Conservation (phyloP, 139 green algal species). For the Haematococcus sp. region DNA sequence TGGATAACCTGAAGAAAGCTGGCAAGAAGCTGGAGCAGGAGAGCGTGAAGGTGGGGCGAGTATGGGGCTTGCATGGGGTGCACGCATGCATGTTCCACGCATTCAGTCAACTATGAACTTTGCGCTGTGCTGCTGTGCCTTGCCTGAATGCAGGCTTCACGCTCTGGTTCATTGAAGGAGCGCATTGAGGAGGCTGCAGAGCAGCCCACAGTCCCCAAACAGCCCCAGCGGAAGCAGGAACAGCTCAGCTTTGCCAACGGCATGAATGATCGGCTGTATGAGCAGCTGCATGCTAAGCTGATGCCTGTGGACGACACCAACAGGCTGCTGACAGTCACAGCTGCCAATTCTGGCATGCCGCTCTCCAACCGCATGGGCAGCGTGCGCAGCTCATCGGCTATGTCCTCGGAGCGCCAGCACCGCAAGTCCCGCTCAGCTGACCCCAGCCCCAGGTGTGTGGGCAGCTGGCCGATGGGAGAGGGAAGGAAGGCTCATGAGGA, state of each 20-base stretch:
- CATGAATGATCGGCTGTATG: slow-evolving; percentile 25
- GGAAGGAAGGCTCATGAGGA: too few relatives aligned
- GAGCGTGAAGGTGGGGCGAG: too few relatives aligned
- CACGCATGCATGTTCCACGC: too few relatives aligned
- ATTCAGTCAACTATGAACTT: too few relatives aligned
- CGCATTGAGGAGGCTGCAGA: not conserved
- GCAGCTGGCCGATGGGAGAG: not conserved
- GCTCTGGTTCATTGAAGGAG: not conserved
- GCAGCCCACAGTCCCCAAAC: not conserved
- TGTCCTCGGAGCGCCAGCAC: not conserved
- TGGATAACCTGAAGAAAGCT: slow-evolving; percentile 62
- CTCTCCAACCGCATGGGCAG: not conserved
- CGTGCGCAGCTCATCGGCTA: not conserved
- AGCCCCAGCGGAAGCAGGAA: slow-evolving; percentile 2
- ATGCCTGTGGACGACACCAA: slow-evolving; percentile 12
- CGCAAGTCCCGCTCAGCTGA: slow-evolving; percentile 6
- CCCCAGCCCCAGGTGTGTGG: slow-evolving; percentile 11
- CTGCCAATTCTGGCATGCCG: not conserved
- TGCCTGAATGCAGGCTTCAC: not conserved
- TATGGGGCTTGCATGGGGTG: too few relatives aligned
- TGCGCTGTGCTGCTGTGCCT: too few relatives aligned
- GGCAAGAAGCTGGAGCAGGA: slow-evolving; percentile 10
- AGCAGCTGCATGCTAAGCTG: slow-evolving; percentile 44
- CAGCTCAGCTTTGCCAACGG: slow-evolving; percentile 34
- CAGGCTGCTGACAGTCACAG: slow-evolving; percentile 18